Percentiles rank a stretch among this genome's conserved stretches.
Conservation (phyloP, 2,329 filamentous ascomycete genomes). For the Aspergillus texensis region DNA sequence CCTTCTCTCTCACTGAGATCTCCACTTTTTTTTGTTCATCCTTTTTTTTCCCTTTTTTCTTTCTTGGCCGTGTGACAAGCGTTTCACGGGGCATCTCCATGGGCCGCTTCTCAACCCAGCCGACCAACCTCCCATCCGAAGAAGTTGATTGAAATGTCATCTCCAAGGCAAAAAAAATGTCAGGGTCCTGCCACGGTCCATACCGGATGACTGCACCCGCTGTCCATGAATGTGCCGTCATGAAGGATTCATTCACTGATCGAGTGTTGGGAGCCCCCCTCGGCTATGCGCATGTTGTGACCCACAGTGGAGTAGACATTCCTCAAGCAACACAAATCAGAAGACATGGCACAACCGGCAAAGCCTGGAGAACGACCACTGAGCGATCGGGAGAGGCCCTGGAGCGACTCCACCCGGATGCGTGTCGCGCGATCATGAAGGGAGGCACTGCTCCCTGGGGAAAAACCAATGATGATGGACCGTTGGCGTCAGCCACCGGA, state of each 20-base stretch:
- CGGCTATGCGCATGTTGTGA: neutral
- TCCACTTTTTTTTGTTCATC: neutral
- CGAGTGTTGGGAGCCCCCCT: neutral
- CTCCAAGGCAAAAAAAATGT: neutral
- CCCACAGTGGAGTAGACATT: neutral
- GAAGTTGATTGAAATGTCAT: neutral
- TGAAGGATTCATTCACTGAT: neutral
- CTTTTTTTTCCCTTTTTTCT: neutral
- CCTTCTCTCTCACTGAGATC: neutral
- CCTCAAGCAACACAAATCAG: neutral
- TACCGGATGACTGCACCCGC: neutral
- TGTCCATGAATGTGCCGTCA: neutral
- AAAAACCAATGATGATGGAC: neutral
- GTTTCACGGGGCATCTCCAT: neutral
- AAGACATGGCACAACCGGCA: neutral
- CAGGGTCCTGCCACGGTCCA: neutral
- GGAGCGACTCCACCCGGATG: neutral
- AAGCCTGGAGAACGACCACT: neutral
- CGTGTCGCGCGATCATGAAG: slow-evolving; percentile 3
- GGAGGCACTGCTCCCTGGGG: neutral
- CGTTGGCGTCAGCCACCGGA: neutral
- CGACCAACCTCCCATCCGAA: neutral
- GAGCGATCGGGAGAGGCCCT: neutral
- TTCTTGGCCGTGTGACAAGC: neutral
- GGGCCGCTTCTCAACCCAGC: neutral